Base-by-base conservation (phyloP, 1,284 basidiomycete genomes). In the Cryptococcus sp. region DNA sequence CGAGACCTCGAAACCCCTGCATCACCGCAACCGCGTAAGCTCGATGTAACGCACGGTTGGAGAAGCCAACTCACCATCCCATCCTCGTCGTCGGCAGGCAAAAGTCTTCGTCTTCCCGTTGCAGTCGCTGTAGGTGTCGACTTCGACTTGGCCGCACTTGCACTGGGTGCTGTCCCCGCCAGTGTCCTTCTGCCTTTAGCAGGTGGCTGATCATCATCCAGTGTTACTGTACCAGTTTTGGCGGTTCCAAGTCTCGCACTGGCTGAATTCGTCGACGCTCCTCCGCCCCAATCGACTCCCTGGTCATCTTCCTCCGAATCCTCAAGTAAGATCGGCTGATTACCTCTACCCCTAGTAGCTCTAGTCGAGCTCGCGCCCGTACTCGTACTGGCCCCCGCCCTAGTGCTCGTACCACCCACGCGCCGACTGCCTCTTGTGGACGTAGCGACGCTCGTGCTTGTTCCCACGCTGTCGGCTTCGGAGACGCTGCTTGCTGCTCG, bases 301-400 rank as follows among this genome's bases (percentile, higher is more conserved):
- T 65, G 68, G 7, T 66, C 67, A 22, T 68, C 70, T 7, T 71
- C 70, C 25, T 68, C 64, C 11, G 66, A 70, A 48, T 69, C 72
- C 39, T 70, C 68, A 4, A 71, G 23, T 5, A 67, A 16, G 0
- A 65, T 39, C 40, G 57, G 60, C 20, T 66, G 22, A 17, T 64
- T 59, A 50, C 35, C 54, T 22, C 31, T 60, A 25, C 38, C 47
- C 38, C 23, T 54, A 49, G 42, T 47, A 46, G 20, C 56, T 45
- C 57, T 41, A 11, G 53, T 31, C 47, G 22, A 45, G 22, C 45
- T 31, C 22, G 42, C 41, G 15, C 47, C 15, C 17, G 19, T n/a
- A 25, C 47, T n/a, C 17, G 19, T n/a, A n/a, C 50, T 35, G 27
- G 38, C 48, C 23, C 31, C 27, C 2, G 50, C 46, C 27, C 42